Evolutionary conservation across 208 protist genomes (phyloP).

Genomic region (Leptomonas pyrrhocoris): DNA sequence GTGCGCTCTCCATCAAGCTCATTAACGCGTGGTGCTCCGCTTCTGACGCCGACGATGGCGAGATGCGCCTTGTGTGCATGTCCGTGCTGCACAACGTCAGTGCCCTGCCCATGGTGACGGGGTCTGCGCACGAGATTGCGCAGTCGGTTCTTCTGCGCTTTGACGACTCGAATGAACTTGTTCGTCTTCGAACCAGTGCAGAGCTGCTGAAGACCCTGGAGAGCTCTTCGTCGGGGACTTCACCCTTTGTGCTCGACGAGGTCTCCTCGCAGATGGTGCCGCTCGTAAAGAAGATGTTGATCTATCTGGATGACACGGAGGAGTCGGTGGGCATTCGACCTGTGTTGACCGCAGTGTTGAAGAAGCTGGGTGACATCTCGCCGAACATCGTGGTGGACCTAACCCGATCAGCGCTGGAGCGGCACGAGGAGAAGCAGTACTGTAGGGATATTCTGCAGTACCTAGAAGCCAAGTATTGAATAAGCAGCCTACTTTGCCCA

Average conservation of each 20-base stretch:
- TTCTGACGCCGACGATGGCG: constrained; percentile 83
- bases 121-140: constrained; percentile 70
- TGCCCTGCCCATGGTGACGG: constrained; percentile 51
- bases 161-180: constrained; percentile 79
- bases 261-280: constrained; percentile 71
- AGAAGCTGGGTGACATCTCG: constrained; percentile 56
- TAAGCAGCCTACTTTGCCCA: background rate
- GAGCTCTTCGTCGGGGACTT: constrained; percentile 17
- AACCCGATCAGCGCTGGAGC: constrained; percentile 38
- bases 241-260: constrained; percentile 48
- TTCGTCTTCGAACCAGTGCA: constrained; percentile 52
- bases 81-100: constrained; percentile 53
- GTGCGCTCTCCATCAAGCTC: constrained; percentile 48
- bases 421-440: constrained; percentile 54
- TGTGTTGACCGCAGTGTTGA: constrained; percentile 49
- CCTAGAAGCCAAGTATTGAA: constrained; percentile 45
- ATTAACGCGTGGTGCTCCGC: constrained; percentile 70
- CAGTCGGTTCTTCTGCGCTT: constrained; percentile 78
- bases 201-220: constrained; percentile 39
- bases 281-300: constrained; percentile 73
- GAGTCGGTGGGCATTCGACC: constrained; percentile 61
- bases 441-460: constrained; percentile 56
- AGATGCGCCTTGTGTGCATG: constrained; percentile 88
- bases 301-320: constrained; percentile 87
- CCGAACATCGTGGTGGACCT: constrained; percentile 69